Base-by-base conservation (phyloP, 1,139 yeast species). In the Kurtzmaniella quercitrusa region DNA sequence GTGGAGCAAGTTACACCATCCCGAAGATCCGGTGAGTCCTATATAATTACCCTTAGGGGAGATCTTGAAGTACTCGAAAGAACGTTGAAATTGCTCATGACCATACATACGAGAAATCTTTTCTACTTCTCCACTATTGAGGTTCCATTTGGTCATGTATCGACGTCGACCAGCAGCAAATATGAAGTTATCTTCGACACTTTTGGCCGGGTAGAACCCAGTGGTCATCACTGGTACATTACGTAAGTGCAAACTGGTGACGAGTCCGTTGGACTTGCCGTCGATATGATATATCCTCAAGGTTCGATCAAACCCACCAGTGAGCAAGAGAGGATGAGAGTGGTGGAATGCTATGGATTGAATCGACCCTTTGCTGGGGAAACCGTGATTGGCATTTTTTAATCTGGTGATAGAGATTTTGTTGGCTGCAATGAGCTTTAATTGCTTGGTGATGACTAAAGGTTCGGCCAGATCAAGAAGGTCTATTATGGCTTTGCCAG, bases 291-390 rank as follows among this genome's bases (percentile, higher is more conserved):
- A 93, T 23, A 94, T 71, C 55, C 98, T 73, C 46, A 93, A 62
- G 0, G 97, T 86, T 55, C 89, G 78, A 60, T 94, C 99, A 58
- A 85, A 90, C 21, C 99, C 99, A 48, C 94, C 95, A 0, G 96
- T 86, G 47, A 93, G 66, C 40, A 93, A 66, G 38, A 94, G 67
- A 25, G 98, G 96, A 56, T 87, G 94, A 7, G 77, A 70, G 11
- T 87, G 88, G 61, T 94, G 98, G 75, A 93, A 93, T 11, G 85
- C 74, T 41, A 94, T 58, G 1, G 93, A 70, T 63, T 90, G 98
- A 21, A 94, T 79, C 1, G 90, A 96, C 0, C 96, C 76, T 52
- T 77, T 79, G 12, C 96, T 79, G 3, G 78, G 68, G 48, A 78
- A 81, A 39, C 80, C 75, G 41, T 77, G 75, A 59, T 89, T 93